Evolutionary conservation across 1,284 basidiomycete species (phyloP).

Genomic region (Cryptococcus floricola): DNA sequence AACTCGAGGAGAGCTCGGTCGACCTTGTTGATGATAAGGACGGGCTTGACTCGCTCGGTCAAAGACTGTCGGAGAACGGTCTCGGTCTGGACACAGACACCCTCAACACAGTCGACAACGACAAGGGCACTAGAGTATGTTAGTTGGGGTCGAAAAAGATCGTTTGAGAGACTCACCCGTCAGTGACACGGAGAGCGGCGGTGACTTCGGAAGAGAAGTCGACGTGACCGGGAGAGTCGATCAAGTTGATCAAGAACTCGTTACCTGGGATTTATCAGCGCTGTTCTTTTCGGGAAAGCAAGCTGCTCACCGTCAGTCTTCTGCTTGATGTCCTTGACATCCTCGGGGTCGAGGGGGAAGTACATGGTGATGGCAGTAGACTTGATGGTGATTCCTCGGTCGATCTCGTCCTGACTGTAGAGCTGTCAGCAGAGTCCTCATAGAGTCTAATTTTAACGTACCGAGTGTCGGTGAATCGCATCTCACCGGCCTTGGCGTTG

Average conservation of each 20-base stretch:
- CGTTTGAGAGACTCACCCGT: constrained; percentile 58
- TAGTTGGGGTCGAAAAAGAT: not conserved
- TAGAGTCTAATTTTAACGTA: constrained; percentile 13
- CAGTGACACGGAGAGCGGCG: constrained; percentile 98
- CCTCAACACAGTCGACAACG: constrained; percentile 99
- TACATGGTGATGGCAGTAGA: constrained; percentile 99
- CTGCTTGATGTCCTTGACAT: constrained; percentile 80
- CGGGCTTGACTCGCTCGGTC: constrained; percentile 98
- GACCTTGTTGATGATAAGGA: constrained; percentile 99
- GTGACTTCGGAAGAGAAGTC: constrained; percentile 99
- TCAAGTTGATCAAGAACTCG: constrained; percentile 99
- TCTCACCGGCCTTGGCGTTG: constrained; percentile 87
- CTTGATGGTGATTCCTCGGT: constrained; percentile 99
- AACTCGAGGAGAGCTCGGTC: constrained; percentile 99
- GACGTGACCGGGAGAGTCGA: constrained; percentile 99
- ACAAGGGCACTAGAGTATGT: constrained; percentile 68
- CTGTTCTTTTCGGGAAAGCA: not conserved
- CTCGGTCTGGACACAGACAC: constrained; percentile 99
- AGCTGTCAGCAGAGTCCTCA: too few relatives aligned
- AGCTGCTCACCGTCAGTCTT: constrained; percentile 70
- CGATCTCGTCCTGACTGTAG: constrained; percentile 89
- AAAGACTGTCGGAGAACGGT: constrained; percentile 98
- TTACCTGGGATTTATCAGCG: constrained; percentile 56
- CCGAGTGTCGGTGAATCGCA: constrained; percentile 93
- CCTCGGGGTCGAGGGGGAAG: constrained; percentile 92